Base-by-base conservation (phyloP, 768 basidiomycete species). In the Collybia mongolica region DNA sequence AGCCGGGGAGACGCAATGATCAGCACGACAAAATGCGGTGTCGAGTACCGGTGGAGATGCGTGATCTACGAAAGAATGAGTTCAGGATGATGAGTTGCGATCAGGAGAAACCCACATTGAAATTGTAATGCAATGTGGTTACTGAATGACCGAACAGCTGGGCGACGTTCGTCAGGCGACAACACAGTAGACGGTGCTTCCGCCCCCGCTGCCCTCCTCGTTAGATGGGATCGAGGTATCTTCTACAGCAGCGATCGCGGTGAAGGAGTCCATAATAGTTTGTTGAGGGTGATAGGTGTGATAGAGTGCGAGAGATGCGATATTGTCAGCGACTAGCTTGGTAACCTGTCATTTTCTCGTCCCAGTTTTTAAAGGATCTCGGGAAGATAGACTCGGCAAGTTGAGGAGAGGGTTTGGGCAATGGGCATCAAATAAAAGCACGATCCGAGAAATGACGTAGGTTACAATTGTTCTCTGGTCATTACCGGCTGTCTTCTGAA, bases 81-180 rank as follows among this genome's bases (percentile, higher is more conserved):
- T n/a, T n/a, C n/a, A n/a, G 24, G 24, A 7, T 7, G 24, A 26
- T 26, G 24, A 26, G 24, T 4, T 26, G 24, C 3, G 24, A 7
- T 7, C 36, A 46, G 22, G 45, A 11, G 32, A 17, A 23, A 26
- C 32, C 15, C 32, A 19, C 45, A 8, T 2, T 35, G 15, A 14
- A 32, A 32, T 9, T 32, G 4, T 14, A 11, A 32, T 35, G 17
- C 38, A 39, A 48, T 26, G 38, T 18, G 36, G 17, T 18, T 3
- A 3, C 6, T 5, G 17, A 19, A 14, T 4, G 28, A 20, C 35
- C 11, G 32, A 6, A 14, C 11, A 32, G 11, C 32, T 5, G 48
- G 26, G 48, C 39, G 48, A 49, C 37, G 7, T 42, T 20, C 41
- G 39, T 49, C 39, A 49, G 41, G 48, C 48, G 24, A 48, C 39